These are phyloP conservation scores for Cercospora zeae-maydis DNA, from an alignment of 2,329 filamentous ascomycete species.

Conservation along the genomic window DNA sequence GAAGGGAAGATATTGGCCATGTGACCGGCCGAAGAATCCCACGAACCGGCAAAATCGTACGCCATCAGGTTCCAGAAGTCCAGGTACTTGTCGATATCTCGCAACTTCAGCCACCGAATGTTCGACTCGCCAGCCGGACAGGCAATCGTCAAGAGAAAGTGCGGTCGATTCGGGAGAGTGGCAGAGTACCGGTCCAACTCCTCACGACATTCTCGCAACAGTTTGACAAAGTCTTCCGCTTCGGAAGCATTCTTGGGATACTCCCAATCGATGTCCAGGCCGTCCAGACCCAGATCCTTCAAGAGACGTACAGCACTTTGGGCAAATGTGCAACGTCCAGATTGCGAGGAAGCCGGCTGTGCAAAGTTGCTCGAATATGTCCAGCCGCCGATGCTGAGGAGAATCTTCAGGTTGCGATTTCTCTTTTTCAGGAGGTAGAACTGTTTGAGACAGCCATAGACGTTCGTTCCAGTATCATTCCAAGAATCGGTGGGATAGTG, in stretches of 20 bases:
- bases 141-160: slow-evolving; percentile 46
- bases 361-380: slow-evolving; percentile 76
- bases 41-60: slow-evolving; percentile 66
- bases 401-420: slow-evolving; percentile 71
- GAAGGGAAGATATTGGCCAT: slow-evolving; percentile 73
- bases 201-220: slow-evolving; percentile 40
- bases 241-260: slow-evolving; percentile 44
- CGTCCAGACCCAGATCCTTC: slow-evolving; percentile 70
- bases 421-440: slow-evolving; percentile 71
- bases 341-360: slow-evolving; percentile 59
- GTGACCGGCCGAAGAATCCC: slow-evolving; percentile 70
- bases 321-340: slow-evolving; percentile 64
- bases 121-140: slow-evolving; percentile 45
- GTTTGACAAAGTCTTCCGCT: slow-evolving; percentile 39
- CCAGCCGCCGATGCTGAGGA: slow-evolving; percentile 83
- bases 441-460: slow-evolving; percentile 75
- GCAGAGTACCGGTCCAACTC: slow-evolving; percentile 43
- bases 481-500: slow-evolving; percentile 66
- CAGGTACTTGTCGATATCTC: slow-evolving; percentile 41
- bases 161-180: slow-evolving; percentile 35
- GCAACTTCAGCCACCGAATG: slow-evolving; percentile 42
- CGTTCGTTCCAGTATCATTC: slow-evolving; percentile 63
- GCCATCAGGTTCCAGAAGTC: slow-evolving; percentile 53
- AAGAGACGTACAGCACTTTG: slow-evolving; percentile 69
- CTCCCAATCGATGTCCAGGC: slow-evolving; percentile 50